Percentiles rank a stretch among this genome's conserved stretches.
Evolutionary conservation across 805 yeast genomes (phyloP).

Genomic region (Metschnikowia shivogae): DNA sequence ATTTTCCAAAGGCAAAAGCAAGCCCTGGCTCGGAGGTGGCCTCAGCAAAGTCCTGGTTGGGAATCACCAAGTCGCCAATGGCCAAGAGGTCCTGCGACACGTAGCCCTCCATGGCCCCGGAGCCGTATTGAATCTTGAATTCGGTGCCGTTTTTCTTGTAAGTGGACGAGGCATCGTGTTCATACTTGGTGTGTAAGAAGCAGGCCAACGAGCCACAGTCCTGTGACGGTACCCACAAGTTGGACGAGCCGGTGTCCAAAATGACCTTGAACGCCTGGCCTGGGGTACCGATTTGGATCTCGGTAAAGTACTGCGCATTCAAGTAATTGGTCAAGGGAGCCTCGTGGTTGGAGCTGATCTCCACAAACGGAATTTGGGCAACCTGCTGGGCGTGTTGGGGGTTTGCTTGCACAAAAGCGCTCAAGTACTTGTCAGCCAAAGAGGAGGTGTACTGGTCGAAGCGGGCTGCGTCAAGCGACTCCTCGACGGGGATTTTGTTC

Average conservation of each 20-base stretch:
- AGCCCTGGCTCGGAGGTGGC: slow-evolving; percentile 97
- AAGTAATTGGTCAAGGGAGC: slow-evolving; percentile 88
- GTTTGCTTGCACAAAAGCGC: slow-evolving; percentile 39
- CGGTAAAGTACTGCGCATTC: slow-evolving; percentile 96
- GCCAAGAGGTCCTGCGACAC: slow-evolving; percentile 80
- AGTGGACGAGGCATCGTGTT: slow-evolving; percentile 74
- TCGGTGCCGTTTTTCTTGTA: slow-evolving; percentile 84
- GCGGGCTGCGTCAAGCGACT: slow-evolving; percentile 47
- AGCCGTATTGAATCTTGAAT: slow-evolving; percentile 85
- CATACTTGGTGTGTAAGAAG: slow-evolving; percentile 88
- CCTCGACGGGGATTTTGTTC: slow-evolving; percentile 55
- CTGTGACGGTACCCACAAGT: slow-evolving; percentile 91
- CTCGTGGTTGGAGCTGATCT: slow-evolving; percentile 41
- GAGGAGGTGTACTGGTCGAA: slow-evolving; percentile 52
- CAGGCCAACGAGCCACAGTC: slow-evolving; percentile 95
- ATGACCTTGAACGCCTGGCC: slow-evolving; percentile 91
- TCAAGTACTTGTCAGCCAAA: slow-evolving; percentile 59
- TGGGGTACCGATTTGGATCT: slow-evolving; percentile 88
- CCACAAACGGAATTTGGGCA: slow-evolving; percentile 18
- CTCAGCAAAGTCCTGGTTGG: slow-evolving; percentile 93
- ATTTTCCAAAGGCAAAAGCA: slow-evolving; percentile 97
- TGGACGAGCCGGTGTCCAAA: slow-evolving; percentile 94
- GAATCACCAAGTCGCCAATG: slow-evolving; percentile 80
- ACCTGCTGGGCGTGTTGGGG: slow-evolving; percentile 16
- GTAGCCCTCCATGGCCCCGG: slow-evolving; percentile 89